Evolutionary conservation across 2,329 filamentous ascomycete genomes (phyloP), one percentile per base, ranked within the genome.

Genomic region (Thelonectria olida): DNA sequence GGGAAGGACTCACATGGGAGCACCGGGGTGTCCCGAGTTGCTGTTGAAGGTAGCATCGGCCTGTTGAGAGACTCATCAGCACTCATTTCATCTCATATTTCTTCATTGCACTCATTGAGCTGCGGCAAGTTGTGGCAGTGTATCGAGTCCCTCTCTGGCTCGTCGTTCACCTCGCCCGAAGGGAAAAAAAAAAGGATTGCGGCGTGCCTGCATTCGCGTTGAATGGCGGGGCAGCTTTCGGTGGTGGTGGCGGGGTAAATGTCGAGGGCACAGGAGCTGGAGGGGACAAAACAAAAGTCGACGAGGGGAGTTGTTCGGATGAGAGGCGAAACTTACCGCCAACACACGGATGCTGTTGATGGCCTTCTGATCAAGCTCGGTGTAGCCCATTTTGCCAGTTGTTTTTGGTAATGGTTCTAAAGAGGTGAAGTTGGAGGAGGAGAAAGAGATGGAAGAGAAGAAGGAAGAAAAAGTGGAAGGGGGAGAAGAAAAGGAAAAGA

Each of bases 331-430:
- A 90, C 93, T 81, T 90, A 98, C 96, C 80, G 96, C 94, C 74
- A 99, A 88, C 78, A 93, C 83, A 80, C 96, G 92, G 85, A 99
- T 98, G 81, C 95, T 97, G 90, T 98, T 98, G 85, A 99, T 93
- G 78, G 93, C 92, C 82, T 93, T 88, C 86, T 90, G 85, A 81
- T 99, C 96, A 77, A 90, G 81, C 76, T 98, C 92, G 79, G 87
- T 86, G 88, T 92, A 97, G 80, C 89, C 89, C 95, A 98, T 98
- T 80, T 77, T 88, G 80, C 78, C 81, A 77, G 67, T 75, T 73
- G 72, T 74, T 61, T 67, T 58, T 52, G 60, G 65, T 42, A 59
- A 58, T 69, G 64, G 65, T 67, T 67, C 39, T 72, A 55, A 65
- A 57, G 53, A 54, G 53, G 58, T 59, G 47, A 60, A 55, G 51